Percentiles rank a stretch among this genome's conserved stretches.
Conservation (phyloP, 306 rosid species). For the Inga oerstediana region DNA sequence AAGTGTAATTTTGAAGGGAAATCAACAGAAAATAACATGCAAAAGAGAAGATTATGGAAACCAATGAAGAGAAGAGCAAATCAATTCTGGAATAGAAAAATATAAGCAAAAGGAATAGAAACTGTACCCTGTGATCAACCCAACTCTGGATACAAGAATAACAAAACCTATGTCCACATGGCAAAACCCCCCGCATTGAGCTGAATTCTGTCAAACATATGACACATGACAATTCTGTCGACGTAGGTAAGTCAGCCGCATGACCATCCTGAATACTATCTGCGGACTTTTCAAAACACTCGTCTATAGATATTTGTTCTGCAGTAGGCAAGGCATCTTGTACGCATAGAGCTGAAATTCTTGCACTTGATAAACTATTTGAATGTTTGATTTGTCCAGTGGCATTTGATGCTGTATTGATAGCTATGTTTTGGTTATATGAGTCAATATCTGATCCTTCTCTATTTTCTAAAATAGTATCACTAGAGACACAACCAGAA, state of each 20-base stretch:
- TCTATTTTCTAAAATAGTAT: conserved; percentile 38
- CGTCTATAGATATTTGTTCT: conserved; percentile 42
- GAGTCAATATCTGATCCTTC: conserved; percentile 41
- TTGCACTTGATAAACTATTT: conserved; percentile 15
- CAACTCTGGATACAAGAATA: conserved; percentile 77
- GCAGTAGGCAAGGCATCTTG: conserved; percentile 38
- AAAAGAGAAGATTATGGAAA: conserved; percentile 1
- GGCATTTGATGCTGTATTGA: conserved; percentile 40
- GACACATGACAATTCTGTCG: conserved; percentile 76
- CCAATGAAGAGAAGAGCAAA: conserved; percentile 6
- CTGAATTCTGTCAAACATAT: conserved; percentile 86
- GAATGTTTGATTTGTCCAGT: conserved; percentile 38
- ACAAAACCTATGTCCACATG: conserved; percentile 92
- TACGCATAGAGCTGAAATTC: conserved; percentile 31
- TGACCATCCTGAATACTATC: conserved; percentile 36
- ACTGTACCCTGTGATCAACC: conserved; percentile 68
- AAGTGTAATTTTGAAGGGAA: background rate
- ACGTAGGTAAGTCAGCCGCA: conserved; percentile 38
- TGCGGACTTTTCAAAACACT: conserved; percentile 40
- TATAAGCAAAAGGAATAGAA: conserved; percentile 21
- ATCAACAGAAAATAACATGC: conserved; percentile 21
- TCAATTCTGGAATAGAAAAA: background rate
- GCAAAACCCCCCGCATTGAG: conserved; percentile 73
- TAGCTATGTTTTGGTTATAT: conserved; percentile 31
- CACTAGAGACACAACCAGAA: conserved; percentile 34